Evolutionary conservation across 352 stramenopile species (phyloP).

Genomic region (Peronospora belbahrii): DNA sequence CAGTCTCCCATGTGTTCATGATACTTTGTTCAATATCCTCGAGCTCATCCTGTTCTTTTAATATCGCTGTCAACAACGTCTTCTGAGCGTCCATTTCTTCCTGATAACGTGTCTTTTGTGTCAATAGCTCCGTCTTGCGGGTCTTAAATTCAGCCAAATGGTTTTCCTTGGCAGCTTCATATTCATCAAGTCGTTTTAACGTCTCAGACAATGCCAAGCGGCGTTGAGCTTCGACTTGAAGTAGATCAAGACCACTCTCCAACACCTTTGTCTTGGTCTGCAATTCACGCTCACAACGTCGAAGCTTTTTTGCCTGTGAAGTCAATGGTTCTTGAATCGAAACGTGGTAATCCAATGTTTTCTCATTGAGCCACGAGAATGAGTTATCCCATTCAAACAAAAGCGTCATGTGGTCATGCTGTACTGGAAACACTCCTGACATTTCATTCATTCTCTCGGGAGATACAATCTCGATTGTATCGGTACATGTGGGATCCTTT

Average conservation of each 20-base stretch:
- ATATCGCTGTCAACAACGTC: conserved; percentile 23
- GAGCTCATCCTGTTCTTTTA: conserved; percentile 48
- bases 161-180: conserved; percentile 29
- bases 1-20: conserved; percentile 27
- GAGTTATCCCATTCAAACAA: conserved; percentile 77
- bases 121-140: conserved; percentile 27
- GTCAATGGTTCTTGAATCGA: conserved; percentile 57
- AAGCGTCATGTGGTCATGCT: conserved; percentile 33
- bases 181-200: conserved; percentile 30
- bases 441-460: conserved; percentile 47
- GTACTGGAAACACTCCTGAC: conserved; percentile 40
- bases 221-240: conserved; percentile 27
- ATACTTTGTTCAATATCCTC: conserved; percentile 34
- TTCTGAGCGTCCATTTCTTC: conserved; percentile 57
- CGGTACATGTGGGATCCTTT: conserved; percentile 7
- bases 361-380: conserved; percentile 81
- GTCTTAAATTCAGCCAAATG: conserved; percentile 25
- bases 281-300: conserved; percentile 25
- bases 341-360: conserved; percentile 81
- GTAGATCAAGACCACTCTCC: conserved; percentile 22
- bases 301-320: conserved; percentile 26
- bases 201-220: conserved; percentile 32
- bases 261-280: conserved; percentile 20
- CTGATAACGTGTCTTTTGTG: conserved; percentile 37
- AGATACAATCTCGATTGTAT: conserved; percentile 32